Evolutionary conservation across 2,329 filamentous ascomycete genomes (phyloP).

Genomic region (Aspergillus floridensis): DNA sequence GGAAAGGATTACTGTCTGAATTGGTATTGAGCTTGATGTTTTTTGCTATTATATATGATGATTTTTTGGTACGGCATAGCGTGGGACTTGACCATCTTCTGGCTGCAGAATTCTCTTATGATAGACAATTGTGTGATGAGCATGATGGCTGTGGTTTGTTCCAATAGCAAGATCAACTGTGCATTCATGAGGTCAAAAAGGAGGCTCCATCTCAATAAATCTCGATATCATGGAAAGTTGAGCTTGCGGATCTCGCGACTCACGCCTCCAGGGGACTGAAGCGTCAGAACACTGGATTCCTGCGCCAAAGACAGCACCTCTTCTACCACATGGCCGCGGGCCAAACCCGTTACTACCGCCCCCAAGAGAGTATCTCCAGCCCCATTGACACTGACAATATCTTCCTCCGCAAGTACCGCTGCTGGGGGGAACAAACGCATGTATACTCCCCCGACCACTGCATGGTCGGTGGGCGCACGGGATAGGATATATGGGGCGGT

Average conservation of each 20-base stretch:
- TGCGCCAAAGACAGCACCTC: slow-evolving; percentile 77
- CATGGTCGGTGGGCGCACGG: slow-evolving; percentile 54
- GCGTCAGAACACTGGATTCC: slow-evolving; percentile 71
- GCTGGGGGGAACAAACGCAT: slow-evolving; percentile 71
- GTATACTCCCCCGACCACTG: slow-evolving; percentile 75
- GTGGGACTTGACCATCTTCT: not conserved
- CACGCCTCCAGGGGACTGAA: slow-evolving; percentile 74
- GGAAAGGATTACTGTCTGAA: slow-evolving; percentile 21
- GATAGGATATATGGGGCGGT: slow-evolving; percentile 70
- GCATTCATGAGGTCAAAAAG: not conserved
- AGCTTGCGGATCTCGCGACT: slow-evolving; percentile 30
- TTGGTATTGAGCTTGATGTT: not conserved
- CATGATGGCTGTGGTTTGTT: not conserved
- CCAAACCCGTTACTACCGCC: slow-evolving; percentile 75
- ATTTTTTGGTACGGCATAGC: not conserved
- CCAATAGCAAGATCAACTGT: not conserved
- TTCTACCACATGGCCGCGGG: slow-evolving; percentile 53
- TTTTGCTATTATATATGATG: not conserved
- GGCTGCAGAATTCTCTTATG: not conserved
- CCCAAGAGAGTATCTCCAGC: slow-evolving; percentile 92
- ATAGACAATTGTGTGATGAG: not conserved
- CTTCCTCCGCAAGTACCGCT: slow-evolving; percentile 57
- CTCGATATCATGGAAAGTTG: slow-evolving; percentile 1
- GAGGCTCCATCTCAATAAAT: not conserved
- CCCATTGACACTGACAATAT: slow-evolving; percentile 87